Conservation (phyloP, 805 yeast species). For the Spathaspora hagerdaliae region DNA sequence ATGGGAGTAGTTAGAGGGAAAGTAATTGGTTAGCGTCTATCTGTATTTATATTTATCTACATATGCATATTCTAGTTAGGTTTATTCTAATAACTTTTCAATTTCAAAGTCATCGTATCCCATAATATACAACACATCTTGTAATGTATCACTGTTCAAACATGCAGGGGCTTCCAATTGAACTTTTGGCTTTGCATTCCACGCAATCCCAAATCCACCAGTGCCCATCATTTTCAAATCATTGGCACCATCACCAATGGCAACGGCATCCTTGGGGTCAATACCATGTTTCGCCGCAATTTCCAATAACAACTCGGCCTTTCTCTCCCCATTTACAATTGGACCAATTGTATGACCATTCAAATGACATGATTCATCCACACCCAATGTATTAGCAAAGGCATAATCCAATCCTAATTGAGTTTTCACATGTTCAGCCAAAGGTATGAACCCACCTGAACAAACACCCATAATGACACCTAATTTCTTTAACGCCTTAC, state of each 20-base stretch:
- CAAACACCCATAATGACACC: constrained; percentile 81
- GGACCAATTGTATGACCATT: constrained; percentile 78
- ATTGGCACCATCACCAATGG: constrained; percentile 97
- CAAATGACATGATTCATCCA: constrained; percentile 45
- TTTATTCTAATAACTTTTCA: not conserved
- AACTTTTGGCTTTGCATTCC: constrained; percentile 95
- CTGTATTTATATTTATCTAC: not conserved
- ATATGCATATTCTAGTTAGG: not conserved
- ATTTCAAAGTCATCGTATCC: constrained; percentile 67
- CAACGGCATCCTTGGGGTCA: constrained; percentile 55
- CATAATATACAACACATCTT: constrained; percentile 74
- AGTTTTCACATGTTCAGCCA: constrained; percentile 71
- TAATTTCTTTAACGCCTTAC: constrained; percentile 51
- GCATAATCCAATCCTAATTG: constrained; percentile 79
- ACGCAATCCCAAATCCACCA: constrained; percentile 94
- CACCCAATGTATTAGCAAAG: constrained; percentile 68
- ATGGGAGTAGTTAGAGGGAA: constrained; percentile 71
- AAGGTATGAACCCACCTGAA: constrained; percentile 91
- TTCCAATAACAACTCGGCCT: constrained; percentile 66
- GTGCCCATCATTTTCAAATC: constrained; percentile 87
- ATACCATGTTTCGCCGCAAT: constrained; percentile 55
- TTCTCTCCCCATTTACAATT: constrained; percentile 80
- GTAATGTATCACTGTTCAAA: constrained; percentile 68
- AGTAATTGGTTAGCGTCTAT: constrained; percentile 20
- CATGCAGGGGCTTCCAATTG: constrained; percentile 79